phyloP scores from a whole-genome alignment of 2,329 filamentous ascomycete species.

The Dendryphion nanum region DNA sequence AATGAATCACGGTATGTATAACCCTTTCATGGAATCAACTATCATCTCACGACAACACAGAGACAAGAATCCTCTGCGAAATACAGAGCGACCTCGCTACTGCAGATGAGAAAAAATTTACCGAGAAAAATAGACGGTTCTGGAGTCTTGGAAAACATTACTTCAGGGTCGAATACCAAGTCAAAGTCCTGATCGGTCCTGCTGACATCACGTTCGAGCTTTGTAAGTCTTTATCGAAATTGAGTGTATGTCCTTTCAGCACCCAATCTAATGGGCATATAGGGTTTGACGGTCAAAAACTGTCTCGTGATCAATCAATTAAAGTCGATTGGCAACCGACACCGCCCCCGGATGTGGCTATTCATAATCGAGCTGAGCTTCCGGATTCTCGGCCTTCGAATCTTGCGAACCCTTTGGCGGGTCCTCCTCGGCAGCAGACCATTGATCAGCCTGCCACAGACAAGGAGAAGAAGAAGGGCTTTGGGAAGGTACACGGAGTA shows the following conservation, averaged over 20 bases:
- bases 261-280: too few relatives aligned
- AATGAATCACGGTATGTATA: constrained; percentile 24
- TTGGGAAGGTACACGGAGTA: background rate
- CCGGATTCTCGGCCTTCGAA: too few relatives aligned
- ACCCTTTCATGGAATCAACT: background rate
- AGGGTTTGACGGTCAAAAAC: constrained; percentile 33
- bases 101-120: constrained; percentile 32
- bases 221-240: too few relatives aligned
- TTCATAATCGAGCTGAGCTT: constrained; percentile 16
- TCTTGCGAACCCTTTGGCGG: background rate
- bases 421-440: background rate
- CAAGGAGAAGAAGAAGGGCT: constrained; percentile 1
- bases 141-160: constrained; percentile 36
- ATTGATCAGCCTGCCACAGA: background rate
- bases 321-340: constrained; percentile 34
- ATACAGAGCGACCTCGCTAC: constrained; percentile 33
- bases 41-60: too few relatives aligned
- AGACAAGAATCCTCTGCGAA: constrained; percentile 27
- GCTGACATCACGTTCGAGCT: constrained; percentile 41
- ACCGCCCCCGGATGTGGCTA: constrained; percentile 12
- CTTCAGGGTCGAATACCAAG: constrained; percentile 34
- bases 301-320: constrained; percentile 34
- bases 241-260: too few relatives aligned
- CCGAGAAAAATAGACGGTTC: constrained; percentile 36
- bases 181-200: constrained; percentile 39